Conservation (phyloP, 768 basidiomycete species). For the Mycena rosella region DNA sequence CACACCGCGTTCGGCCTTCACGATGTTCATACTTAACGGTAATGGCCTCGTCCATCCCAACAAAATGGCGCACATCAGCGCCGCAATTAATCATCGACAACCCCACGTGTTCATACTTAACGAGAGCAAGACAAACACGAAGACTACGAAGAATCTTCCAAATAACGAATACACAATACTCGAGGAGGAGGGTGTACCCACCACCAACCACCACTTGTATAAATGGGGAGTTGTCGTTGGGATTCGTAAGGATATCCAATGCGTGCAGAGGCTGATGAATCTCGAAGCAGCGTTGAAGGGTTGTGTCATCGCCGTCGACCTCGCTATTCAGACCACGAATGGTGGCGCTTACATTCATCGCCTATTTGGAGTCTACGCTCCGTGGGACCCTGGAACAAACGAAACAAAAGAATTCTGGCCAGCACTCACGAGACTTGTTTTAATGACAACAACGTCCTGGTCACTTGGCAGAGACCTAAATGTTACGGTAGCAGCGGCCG, state of each 20-base stretch:
- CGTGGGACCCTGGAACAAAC: slow-evolving; percentile 43
- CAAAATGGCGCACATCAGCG: slow-evolving; percentile 6
- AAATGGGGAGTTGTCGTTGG: slow-evolving; percentile 36
- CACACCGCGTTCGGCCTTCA: not conserved
- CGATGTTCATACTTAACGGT: slow-evolving; percentile 3
- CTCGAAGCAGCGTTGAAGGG: slow-evolving; percentile 34
- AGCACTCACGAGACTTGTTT: not conserved
- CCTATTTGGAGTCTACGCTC: slow-evolving; percentile 42
- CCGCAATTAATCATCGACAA: not conserved
- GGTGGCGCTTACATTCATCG: slow-evolving; percentile 34
- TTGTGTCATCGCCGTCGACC: slow-evolving; percentile 37
- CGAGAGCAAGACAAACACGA: slow-evolving; percentile 14
- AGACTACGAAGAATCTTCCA: not conserved
- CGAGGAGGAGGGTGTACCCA: slow-evolving; percentile 4
- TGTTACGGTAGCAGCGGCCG: not conserved
- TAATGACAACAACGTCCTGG: not conserved
- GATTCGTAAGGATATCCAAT: slow-evolving; percentile 9
- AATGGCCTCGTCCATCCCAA: slow-evolving; percentile 4
- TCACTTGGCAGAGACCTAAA: slow-evolving; percentile 10
- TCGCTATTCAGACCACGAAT: slow-evolving; percentile 29
- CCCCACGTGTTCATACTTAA: slow-evolving; percentile 10
- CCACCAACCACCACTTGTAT: slow-evolving; percentile 9
- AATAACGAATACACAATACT: not conserved
- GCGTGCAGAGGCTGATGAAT: slow-evolving; percentile 1
- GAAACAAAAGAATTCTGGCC: slow-evolving; percentile 34